These are phyloP conservation scores for Yamadazyma atmosphaerica DNA, from an alignment of 1,139 yeast genomes.

Conservation along the genomic window DNA sequence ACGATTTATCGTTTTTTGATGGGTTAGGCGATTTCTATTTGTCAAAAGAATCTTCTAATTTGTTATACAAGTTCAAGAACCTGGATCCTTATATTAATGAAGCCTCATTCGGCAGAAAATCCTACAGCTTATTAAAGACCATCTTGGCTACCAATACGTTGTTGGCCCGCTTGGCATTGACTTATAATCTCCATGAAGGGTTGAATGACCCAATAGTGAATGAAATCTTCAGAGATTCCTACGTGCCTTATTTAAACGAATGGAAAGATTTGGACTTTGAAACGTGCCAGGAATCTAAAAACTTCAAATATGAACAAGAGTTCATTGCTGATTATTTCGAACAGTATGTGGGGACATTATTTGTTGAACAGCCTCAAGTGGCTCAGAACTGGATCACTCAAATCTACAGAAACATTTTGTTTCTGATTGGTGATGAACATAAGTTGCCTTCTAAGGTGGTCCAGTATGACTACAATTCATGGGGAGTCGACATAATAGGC, in stretches of 20 bases:
- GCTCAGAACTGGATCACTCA: conserved; percentile 37
- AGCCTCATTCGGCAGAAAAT: conserved; percentile 15
- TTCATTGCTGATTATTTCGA: conserved; percentile 48
- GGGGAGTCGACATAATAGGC: conserved; percentile 30
- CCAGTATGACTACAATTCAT: conserved; percentile 25
- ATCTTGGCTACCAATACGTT: conserved; percentile 44
- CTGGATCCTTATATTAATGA: conserved; percentile 15
- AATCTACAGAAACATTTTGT: conserved; percentile 33
- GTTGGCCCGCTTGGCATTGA: conserved; percentile 36
- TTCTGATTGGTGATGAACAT: conserved; percentile 25
- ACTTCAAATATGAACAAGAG: conserved; percentile 38
- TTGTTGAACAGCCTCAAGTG: conserved; percentile 38
- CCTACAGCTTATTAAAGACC: conserved; percentile 32
- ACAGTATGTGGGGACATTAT: conserved; percentile 46
- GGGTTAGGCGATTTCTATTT: conserved; percentile 47
- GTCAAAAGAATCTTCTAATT: conserved; percentile 39
- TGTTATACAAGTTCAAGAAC: conserved; percentile 35
- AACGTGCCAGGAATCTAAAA: conserved; percentile 19
- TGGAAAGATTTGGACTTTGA: conserved; percentile 22
- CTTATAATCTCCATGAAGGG: conserved; percentile 39
- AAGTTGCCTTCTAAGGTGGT: conserved; percentile 12
- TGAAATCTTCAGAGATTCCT: conserved; percentile 17
- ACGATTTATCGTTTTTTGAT: conserved; percentile 44
- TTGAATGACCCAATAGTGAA: conserved; percentile 31
- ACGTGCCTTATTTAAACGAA: conserved; percentile 23